These are phyloP conservation scores for Pichia inconspicua DNA, from an alignment of 1,139 yeast genomes.

Conservation along the genomic window DNA sequence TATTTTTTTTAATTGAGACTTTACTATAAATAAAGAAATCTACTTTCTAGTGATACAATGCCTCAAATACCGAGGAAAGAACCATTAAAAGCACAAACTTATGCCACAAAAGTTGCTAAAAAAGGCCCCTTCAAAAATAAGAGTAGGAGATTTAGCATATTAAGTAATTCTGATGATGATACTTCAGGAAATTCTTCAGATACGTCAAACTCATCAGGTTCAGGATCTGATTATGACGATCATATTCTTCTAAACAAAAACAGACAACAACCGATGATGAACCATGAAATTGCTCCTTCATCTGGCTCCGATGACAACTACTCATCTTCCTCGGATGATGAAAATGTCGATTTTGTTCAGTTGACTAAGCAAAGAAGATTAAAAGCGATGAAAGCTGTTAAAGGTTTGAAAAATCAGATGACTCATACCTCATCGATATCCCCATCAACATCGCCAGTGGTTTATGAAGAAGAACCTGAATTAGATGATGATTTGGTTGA, in stretches of 20 bases:
- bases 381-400: slow-evolving; percentile 42
- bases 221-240: slow-evolving; percentile 11
- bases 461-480: slow-evolving; percentile 19
- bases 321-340: slow-evolving; percentile 53
- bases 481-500: slow-evolving; percentile 26
- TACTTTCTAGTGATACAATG: neutral
- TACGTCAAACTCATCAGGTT: slow-evolving; percentile 28
- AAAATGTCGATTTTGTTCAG: slow-evolving; percentile 63
- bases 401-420: slow-evolving; percentile 36
- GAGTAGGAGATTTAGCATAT: slow-evolving; percentile 38
- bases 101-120: slow-evolving; percentile 4
- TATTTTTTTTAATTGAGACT: no score
- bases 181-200: slow-evolving; percentile 44
- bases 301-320: slow-evolving; percentile 32
- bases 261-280: neutral
- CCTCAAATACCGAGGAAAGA: slow-evolving; percentile 1
- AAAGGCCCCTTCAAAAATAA: slow-evolving; percentile 10
- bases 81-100: slow-evolving; percentile 4
- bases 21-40: no score
- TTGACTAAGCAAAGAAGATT: slow-evolving; percentile 61
- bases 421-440: slow-evolving; percentile 12
- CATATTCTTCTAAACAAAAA: slow-evolving; percentile 8
- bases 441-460: slow-evolving; percentile 10
- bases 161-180: slow-evolving; percentile 26
- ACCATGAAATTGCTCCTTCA: slow-evolving; percentile 1